Evolutionary conservation across 257 asterid genomes (phyloP).

Genomic region (Nicotiana paniculata): DNA sequence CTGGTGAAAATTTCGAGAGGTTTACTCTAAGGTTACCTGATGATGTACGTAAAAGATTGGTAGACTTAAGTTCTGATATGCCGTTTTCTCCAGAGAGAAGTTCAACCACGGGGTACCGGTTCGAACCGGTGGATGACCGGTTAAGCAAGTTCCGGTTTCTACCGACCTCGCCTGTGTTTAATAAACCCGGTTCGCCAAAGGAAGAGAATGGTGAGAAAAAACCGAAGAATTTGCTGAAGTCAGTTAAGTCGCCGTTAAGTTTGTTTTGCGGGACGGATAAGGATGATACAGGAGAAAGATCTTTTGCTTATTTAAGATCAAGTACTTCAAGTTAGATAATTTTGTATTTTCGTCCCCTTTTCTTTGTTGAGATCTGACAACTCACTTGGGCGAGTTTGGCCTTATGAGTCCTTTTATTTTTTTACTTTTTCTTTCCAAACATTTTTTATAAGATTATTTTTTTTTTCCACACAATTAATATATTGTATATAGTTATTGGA

Average conservation of each 20-base stretch:
- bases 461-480: not conserved
- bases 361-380: not conserved
- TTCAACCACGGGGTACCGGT: constrained; percentile 11
- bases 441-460: too few relatives aligned
- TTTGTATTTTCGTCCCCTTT: not conserved
- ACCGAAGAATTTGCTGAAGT: constrained; percentile 13
- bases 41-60: constrained; percentile 13
- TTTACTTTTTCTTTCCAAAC: not conserved
- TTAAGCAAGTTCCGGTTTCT: not conserved
- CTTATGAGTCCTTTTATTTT: not conserved
- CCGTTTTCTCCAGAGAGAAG: constrained; percentile 18
- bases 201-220: constrained; percentile 4
- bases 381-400: not conserved
- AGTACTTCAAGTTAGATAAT: not conserved
- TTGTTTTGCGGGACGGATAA: not conserved
- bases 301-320: constrained; percentile 6
- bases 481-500: not conserved
- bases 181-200: not conserved
- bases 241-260: constrained; percentile 17
- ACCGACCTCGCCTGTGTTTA: constrained; percentile 6
- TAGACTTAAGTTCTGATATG: constrained; percentile 6
- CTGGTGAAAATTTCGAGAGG: constrained; percentile 17
- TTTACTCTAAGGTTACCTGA: constrained; percentile 28
- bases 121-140: too few relatives aligned
- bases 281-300: not conserved